phyloP scores from a whole-genome alignment of 345 rosid species.

The Balakata baccata region DNA sequence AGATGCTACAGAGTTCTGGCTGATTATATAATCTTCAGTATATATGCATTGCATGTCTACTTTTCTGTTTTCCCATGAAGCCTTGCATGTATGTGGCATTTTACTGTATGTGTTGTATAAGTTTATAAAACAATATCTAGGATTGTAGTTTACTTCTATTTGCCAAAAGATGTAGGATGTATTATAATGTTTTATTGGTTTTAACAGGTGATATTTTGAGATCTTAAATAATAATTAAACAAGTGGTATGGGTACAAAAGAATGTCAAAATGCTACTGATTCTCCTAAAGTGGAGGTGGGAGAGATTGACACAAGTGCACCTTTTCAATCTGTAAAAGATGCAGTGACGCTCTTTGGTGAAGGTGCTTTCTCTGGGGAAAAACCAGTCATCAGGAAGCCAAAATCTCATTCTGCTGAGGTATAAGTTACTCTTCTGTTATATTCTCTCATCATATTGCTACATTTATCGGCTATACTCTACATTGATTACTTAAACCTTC shows the following conservation, averaged over 20 bases:
- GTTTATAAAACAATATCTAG: not conserved
- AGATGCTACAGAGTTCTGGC: not conserved
- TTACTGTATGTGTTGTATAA: not conserved
- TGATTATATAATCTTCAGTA: not conserved
- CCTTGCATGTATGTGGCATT: conserved; percentile 1
- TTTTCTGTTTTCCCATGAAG: not conserved
- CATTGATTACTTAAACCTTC: not conserved
- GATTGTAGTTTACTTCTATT: not conserved
- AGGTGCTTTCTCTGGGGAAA: conserved; percentile 83
- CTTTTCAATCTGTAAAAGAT: conserved; percentile 96
- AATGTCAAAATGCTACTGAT: conserved; percentile 44
- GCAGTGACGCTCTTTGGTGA: conserved; percentile 86
- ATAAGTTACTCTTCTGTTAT: conserved; percentile 6
- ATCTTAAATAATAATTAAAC: conserved; percentile 11
- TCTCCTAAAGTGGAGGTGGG: conserved; percentile 83
- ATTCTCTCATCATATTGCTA: not conserved
- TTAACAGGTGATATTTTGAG: conserved; percentile 19
- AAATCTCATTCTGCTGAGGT: conserved; percentile 83
- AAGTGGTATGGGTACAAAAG: conserved; percentile 69
- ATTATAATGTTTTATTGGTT: not conserved
- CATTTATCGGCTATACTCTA: not conserved
- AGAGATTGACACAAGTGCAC: conserved; percentile 94
- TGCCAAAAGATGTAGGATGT: not conserved
- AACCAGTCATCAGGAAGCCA: conserved; percentile 56
- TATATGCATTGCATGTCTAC: not conserved